Evolutionary conservation across 108 stramenopile genomes (phyloP), one percentile per base, ranked within the genome.

Genomic region (Pseudonitzschia delicatissima): DNA sequence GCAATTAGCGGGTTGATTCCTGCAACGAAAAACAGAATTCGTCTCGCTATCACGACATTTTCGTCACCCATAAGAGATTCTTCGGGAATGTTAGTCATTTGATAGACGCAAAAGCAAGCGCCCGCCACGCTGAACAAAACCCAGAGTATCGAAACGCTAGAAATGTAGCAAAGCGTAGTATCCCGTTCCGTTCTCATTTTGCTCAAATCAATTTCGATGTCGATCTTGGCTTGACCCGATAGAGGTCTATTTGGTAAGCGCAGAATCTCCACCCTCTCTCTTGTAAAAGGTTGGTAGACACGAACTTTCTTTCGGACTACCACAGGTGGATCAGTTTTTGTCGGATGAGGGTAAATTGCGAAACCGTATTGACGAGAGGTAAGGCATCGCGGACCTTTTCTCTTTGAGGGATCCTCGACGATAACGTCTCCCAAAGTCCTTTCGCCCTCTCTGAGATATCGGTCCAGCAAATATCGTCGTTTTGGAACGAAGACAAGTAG

Each of bases 131-230:
- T 70, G 62, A 87, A 84, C 1, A 65, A 45, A 8, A 84, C 57
- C 86, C 86, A 87, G 21, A 78, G 69, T 4, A 66, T 47, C 7
- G 77, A 35, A 20, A 82, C 42, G 36, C 20, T 36, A 35, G 32
- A 51, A 48, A 62, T 45, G 55, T 40, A 42, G 70, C 20, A 62
- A 48, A 32, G 50, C 37, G 29, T 55, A 36, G 40, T 71, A 45
- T 68, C 66, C 47, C 68, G 67, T 31, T 80, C 77, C 29, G 51
- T 55, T 40, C 78, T 79, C 49, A 73, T 64, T 23, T 57, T 49
- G 20, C 62, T 74, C 57, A 85, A 71, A 62, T 88, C 87, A 18
- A 83, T 83, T 59, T 89, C 85, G 66, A 89, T 68, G 53, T 89
- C 88, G 39, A 58, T 68, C 77, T 86, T 89, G 27, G 85, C 68